Base-by-base conservation (phyloP, 768 basidiomycete species). In the Termitomyces sp. region DNA sequence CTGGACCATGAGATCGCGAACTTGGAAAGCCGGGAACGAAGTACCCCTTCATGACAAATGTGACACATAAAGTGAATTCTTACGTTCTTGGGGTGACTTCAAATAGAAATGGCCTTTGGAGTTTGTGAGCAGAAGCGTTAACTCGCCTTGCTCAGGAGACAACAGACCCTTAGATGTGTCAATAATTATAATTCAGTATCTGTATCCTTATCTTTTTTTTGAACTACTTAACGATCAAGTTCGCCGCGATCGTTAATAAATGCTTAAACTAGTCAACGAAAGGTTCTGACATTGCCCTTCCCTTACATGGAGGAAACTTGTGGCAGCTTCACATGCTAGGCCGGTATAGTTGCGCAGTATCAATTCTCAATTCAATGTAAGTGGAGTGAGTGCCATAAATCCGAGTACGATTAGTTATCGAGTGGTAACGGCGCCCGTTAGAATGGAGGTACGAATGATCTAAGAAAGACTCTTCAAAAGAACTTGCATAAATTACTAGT, bases 1-100 rank as follows among this genome's bases (percentile, higher is more conserved):
- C 69, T 90, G 63, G 77, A 84, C 56, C 83, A 84, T 57, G 83
- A 87, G 58, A 67, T 80, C 45, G 71, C 76, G 59, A 75, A 69
- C 58, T 45, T 67, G 66, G 67, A 72, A 62, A 54, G 72, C 45
- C 53, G 65, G 61, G 65, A 64, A 60, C 58, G 50, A 24, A n/a
- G 58, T 48, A 49, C 30, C 16, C 24, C 55, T 39, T 57, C 55
- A 49, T 59, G 48, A 52, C 30, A 36, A n/a, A 12, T 31, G n/a
- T 42, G 30, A 27, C n/a, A n/a, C 22, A 12, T 44, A 15, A 41
- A 41, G 24, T 36, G 34, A 13, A 24, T 54, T 33, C 33, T 11
- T 34, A 33, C 7, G 34, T 34, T 33, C 41, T 45, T 27, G 27
- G 27, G 27, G 27, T 20, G n/a, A 22, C 34, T 24, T 22, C 9